Evolutionary conservation across 768 basidiomycete genomes (phyloP).

Genomic region (Suillus clintonianus): DNA sequence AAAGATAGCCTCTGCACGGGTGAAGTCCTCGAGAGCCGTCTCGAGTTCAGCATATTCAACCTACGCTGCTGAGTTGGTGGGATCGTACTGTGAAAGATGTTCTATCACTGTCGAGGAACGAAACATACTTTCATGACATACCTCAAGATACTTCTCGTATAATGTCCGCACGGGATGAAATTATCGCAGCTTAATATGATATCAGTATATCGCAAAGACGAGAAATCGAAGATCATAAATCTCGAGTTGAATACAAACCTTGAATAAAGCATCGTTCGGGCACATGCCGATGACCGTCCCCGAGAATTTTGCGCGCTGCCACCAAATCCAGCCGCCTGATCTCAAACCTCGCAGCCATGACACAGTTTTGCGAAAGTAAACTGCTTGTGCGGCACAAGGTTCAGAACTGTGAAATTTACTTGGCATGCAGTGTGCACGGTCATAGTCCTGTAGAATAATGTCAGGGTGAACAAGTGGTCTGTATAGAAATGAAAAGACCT

Average conservation of each 20-base stretch:
- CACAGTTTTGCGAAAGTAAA: conserved; percentile 99
- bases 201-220: conserved; percentile 10
- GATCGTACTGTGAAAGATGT: conserved; percentile 61
- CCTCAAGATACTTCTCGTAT: conserved; percentile 95
- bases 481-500: conserved; percentile 47
- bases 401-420: conserved; percentile 88
- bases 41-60: conserved; percentile 96
- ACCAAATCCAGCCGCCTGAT: conserved; percentile 77
- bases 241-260: conserved; percentile 93
- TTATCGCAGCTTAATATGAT: conserved; percentile 71
- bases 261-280: conserved; percentile 94
- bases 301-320: conserved; percentile 87
- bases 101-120: neutral
- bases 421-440: conserved; percentile 84
- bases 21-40: conserved; percentile 80
- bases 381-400: conserved; percentile 90
- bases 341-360: conserved; percentile 91
- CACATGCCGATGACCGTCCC: conserved; percentile 95
- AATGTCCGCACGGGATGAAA: conserved; percentile 91
- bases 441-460: conserved; percentile 61
- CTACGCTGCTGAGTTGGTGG: conserved; percentile 91
- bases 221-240: conserved; percentile 44
- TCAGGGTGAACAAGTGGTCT: neutral
- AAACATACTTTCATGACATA: conserved; percentile 31
- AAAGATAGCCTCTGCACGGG: conserved; percentile 90